Percentiles rank a stretch among this genome's conserved stretches.
Evolutionary conservation across 495 filamentous ascomycete genomes (phyloP).

Genomic region (Chaetomium cochliodes): DNA sequence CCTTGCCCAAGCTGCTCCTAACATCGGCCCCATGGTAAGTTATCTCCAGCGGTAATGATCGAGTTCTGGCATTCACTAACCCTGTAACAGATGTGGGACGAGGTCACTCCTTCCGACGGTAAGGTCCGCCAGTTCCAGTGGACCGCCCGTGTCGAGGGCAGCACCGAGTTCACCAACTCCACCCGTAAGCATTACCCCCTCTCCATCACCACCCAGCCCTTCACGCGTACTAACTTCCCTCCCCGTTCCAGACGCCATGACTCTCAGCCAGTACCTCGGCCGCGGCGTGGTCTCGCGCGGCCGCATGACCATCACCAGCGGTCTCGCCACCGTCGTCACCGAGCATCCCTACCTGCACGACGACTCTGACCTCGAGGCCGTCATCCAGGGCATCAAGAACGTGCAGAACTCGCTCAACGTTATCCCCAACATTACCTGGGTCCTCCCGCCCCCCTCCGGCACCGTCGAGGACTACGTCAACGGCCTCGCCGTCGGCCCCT

Average conservation of each 20-base stretch:
- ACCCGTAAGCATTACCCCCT: constrained; percentile 30
- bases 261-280: constrained; percentile 64
- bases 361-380: constrained; percentile 49
- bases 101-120: constrained; percentile 58
- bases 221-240: constrained; percentile 3
- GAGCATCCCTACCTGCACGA: constrained; percentile 54
- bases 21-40: constrained; percentile 57
- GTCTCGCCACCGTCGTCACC: constrained; percentile 54
- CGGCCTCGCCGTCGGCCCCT: constrained; percentile 47
- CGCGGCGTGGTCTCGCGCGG: constrained; percentile 61
- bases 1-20: constrained; percentile 66
- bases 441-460: constrained; percentile 53
- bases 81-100: constrained; percentile 50
- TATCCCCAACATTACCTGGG: constrained; percentile 55
- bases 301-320: constrained; percentile 56
- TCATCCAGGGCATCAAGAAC: constrained; percentile 59
- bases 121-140: constrained; percentile 64
- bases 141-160: constrained; percentile 62
- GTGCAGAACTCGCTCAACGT: constrained; percentile 54
- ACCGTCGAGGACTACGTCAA: constrained; percentile 57
- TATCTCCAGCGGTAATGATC: too few species aligned
- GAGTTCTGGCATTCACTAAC: constrained; percentile 20
- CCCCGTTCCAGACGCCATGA: constrained; percentile 49
- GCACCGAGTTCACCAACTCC: constrained; percentile 37
- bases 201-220: too few species aligned